phyloP scores from a whole-genome alignment of 768 basidiomycete species.

The Ramaria rubella region DNA sequence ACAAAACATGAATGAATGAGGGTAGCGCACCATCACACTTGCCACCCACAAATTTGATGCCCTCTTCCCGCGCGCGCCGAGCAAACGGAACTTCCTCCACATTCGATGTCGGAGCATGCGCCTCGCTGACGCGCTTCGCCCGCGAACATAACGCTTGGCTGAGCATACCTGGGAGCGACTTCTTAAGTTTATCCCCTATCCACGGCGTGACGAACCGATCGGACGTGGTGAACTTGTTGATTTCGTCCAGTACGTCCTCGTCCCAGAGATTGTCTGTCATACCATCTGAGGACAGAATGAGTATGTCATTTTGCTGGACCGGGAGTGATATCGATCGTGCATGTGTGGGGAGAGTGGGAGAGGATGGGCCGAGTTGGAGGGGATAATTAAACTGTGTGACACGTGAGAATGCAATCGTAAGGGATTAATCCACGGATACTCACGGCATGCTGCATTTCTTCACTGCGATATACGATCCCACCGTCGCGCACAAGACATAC shows the following conservation, averaged over 20 bases:
- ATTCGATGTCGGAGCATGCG: neutral
- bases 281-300: slow-evolving; percentile 78
- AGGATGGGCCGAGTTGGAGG: slow-evolving; percentile 55
- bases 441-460: slow-evolving; percentile 90
- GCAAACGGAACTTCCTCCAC: slow-evolving; percentile 74
- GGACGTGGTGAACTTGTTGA: slow-evolving; percentile 40
- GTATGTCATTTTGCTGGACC: slow-evolving; percentile 63
- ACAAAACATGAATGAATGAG: slow-evolving; percentile 27
- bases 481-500: slow-evolving; percentile 72
- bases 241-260: slow-evolving; percentile 79
- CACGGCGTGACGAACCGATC: slow-evolving; percentile 1
- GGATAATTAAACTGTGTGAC: slow-evolving; percentile 51
- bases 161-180: slow-evolving; percentile 60
- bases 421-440: slow-evolving; percentile 21
- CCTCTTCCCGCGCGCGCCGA: slow-evolving; percentile 67
- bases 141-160: slow-evolving; percentile 78
- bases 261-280: slow-evolving; percentile 87
- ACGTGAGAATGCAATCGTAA: slow-evolving; percentile 1
- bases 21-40: slow-evolving; percentile 70
- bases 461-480: slow-evolving; percentile 74
- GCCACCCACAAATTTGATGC: slow-evolving; percentile 67
- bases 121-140: slow-evolving; percentile 61
- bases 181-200: slow-evolving; percentile 32
- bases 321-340: slow-evolving; percentile 67
- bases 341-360: slow-evolving; percentile 55